Percentiles rank a stretch among this genome's conserved stretches.
Evolutionary conservation across 176 grass and related monocot species (phyloP).

Genomic region (Oryza longistaminata): DNA sequence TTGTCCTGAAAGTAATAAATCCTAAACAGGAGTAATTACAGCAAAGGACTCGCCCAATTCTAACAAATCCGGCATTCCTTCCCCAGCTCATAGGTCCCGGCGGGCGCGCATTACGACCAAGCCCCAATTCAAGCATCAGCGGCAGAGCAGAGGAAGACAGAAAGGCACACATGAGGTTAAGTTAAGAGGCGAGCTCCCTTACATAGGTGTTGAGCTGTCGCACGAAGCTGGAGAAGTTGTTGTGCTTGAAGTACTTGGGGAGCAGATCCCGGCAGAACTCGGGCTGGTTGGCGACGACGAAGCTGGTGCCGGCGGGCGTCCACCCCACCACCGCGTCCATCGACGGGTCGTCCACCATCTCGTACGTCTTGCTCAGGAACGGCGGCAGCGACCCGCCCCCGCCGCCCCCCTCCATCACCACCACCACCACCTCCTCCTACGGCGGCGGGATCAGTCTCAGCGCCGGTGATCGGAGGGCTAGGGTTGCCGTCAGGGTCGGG

Average conservation of each 20-base stretch:
- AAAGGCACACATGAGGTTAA: background rate
- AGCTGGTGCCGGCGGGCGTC: conserved; percentile 67
- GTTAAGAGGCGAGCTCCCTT: conserved; percentile 33
- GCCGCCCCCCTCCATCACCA: conserved; percentile 53
- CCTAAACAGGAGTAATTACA: background rate
- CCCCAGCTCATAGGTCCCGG: background rate
- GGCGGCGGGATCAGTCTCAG: background rate
- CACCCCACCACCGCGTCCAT: conserved; percentile 79
- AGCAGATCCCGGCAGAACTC: conserved; percentile 88
- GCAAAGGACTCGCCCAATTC: background rate
- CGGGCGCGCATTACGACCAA: background rate
- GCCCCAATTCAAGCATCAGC: background rate
- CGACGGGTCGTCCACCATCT: conserved; percentile 92
- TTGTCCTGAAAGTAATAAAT: background rate
- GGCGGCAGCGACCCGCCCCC: conserved; percentile 68
- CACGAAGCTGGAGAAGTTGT: conserved; percentile 99
- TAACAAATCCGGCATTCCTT: background rate
- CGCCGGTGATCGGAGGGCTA: conserved; percentile 31
- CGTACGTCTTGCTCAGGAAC: conserved; percentile 96
- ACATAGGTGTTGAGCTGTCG: conserved; percentile 98
- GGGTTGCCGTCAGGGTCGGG: background rate
- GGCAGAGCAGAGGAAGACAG: background rate
- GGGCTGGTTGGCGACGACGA: conserved; percentile 74
- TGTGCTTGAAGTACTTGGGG: conserved; percentile 98
- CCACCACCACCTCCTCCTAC: background rate